phyloP scores from a whole-genome alignment of 2,329 filamentous ascomycete genomes.

The Alternaria novae-zelandiae region DNA sequence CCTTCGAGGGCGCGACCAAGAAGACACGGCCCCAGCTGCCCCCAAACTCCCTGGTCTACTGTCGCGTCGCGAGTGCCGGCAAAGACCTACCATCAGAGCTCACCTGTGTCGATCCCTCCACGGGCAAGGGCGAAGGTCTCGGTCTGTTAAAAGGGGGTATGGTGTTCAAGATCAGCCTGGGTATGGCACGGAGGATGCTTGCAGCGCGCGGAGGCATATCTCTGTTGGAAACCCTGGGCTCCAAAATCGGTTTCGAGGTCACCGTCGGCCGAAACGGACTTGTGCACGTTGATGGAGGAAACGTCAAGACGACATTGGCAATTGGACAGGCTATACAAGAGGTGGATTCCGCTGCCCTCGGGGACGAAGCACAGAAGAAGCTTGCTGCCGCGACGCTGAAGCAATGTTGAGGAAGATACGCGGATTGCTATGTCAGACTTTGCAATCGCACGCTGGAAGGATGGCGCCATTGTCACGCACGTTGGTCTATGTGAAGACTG shows the following conservation, averaged over 20 bases:
- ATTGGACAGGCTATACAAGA: slow-evolving; percentile 80
- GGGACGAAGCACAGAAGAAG: slow-evolving; percentile 71
- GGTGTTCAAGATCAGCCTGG: slow-evolving; percentile 79
- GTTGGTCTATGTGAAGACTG: not conserved
- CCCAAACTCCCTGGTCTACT: slow-evolving; percentile 83
- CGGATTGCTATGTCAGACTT: not conserved
- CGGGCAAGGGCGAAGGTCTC: slow-evolving; percentile 86
- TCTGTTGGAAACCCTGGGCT: slow-evolving; percentile 80
- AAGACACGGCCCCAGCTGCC: slow-evolving; percentile 85
- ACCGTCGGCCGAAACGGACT: slow-evolving; percentile 91
- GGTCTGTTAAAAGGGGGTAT: slow-evolving; percentile 86
- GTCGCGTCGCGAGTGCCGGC: slow-evolving; percentile 73
- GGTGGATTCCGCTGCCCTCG: slow-evolving; percentile 73
- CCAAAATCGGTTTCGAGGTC: slow-evolving; percentile 87
- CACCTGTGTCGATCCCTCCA: slow-evolving; percentile 84
- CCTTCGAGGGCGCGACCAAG: slow-evolving; percentile 92
- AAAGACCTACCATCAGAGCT: slow-evolving; percentile 79
- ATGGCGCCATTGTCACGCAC: not conserved
- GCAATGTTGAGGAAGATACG: slow-evolving; percentile 50
- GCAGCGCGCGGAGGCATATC: slow-evolving; percentile 66
- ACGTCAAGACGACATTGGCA: slow-evolving; percentile 72
- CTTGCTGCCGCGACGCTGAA: slow-evolving; percentile 71
- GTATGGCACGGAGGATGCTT: slow-evolving; percentile 81
- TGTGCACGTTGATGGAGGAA: slow-evolving; percentile 88
- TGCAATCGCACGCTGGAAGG: not conserved